Evolutionary conservation across 495 filamentous ascomycete genomes (phyloP).

Genomic region (Hypomontagnella monticulosa): DNA sequence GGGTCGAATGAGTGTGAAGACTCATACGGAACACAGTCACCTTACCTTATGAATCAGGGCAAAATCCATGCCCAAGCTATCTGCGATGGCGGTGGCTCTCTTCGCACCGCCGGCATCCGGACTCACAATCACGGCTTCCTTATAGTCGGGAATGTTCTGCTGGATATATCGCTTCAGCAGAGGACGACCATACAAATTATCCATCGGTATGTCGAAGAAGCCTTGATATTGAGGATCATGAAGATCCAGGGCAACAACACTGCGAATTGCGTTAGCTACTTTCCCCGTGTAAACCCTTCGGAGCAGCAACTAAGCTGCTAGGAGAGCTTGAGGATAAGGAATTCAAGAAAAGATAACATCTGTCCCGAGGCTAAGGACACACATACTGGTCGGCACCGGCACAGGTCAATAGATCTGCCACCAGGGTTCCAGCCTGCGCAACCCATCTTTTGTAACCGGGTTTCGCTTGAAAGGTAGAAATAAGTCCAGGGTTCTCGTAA

Average conservation of each 20-base stretch:
- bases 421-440: slow-evolving; percentile 93
- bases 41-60: slow-evolving; percentile 97
- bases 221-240: slow-evolving; percentile 99
- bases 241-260: slow-evolving; percentile 92
- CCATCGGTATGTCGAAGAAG: slow-evolving; percentile 98
- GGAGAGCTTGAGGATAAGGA: not conserved
- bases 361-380: slow-evolving; percentile 14
- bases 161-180: slow-evolving; percentile 90
- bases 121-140: slow-evolving; percentile 90
- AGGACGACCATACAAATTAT: slow-evolving; percentile 92
- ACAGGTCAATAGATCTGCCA: slow-evolving; percentile 93
- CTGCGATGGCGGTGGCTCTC: slow-evolving; percentile 95
- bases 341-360: slow-evolving; percentile 6
- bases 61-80: slow-evolving; percentile 90
- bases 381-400: slow-evolving; percentile 90
- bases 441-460: slow-evolving; percentile 99
- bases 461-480: slow-evolving; percentile 78
- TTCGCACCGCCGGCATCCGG: slow-evolving; percentile 98
- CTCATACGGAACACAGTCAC: slow-evolving; percentile 40
- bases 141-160: slow-evolving; percentile 84
- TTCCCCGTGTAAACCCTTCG: slow-evolving; percentile 3
- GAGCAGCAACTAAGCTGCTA: slow-evolving; percentile 1
- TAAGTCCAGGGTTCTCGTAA: slow-evolving; percentile 62
- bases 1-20: slow-evolving; percentile 50
- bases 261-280: slow-evolving; percentile 43